These are phyloP conservation scores for Nicotiana tomentosiformis DNA, from an alignment of 257 asterid genomes.

Conservation along the genomic window DNA sequence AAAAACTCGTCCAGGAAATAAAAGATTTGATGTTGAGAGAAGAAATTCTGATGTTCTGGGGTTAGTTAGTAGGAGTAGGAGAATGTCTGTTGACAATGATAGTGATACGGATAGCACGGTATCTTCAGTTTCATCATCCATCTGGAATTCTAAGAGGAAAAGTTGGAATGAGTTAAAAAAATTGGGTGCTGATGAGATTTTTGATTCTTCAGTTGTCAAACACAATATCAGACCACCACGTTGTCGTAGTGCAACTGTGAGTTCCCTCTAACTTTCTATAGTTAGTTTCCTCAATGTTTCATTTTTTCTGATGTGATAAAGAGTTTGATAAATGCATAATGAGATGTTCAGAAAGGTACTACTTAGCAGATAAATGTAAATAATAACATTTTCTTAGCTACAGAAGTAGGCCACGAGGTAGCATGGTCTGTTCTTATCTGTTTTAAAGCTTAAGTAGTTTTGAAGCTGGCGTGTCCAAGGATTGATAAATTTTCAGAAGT, in stretches of 20 bases:
- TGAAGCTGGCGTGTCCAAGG: no score
- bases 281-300: not conserved
- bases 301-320: not conserved
- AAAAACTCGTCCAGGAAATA: slow-evolving; percentile 19
- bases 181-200: slow-evolving; percentile 40
- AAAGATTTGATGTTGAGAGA: not conserved
- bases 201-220: slow-evolving; percentile 45
- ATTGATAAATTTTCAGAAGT: no score
- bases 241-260: slow-evolving; percentile 49
- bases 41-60: not conserved
- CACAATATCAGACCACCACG: slow-evolving; percentile 31
- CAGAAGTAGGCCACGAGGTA: not conserved
- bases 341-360: not conserved
- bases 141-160: slow-evolving; percentile 37
- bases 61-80: slow-evolving; percentile 1
- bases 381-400: not conserved
- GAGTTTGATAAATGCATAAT: not conserved
- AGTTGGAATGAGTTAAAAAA: slow-evolving; percentile 74
- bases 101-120: slow-evolving; percentile 41
- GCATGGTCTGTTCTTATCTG: not conserved
- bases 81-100: slow-evolving; percentile 32
- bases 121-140: slow-evolving; percentile 28
- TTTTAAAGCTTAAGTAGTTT: no score
- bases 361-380: not conserved
- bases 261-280: not conserved